Base-by-base conservation (phyloP, 73 alveolate genomes). In the Paramecium biaurelia region DNA sequence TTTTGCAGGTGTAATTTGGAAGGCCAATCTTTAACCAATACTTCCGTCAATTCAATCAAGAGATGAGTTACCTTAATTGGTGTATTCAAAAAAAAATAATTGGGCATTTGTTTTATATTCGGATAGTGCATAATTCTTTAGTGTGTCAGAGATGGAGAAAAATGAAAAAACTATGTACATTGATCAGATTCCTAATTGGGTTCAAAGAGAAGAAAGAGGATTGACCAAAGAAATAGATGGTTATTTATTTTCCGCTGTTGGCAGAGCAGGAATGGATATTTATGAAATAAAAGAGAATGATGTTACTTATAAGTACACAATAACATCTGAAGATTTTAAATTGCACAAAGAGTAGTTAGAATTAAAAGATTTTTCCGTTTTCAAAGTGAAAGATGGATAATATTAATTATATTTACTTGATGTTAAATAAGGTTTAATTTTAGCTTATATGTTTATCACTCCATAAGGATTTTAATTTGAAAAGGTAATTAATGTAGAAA, bases 1-100 rank as follows among this genome's bases (percentile, higher is more conserved):
- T 23, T 79, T 79, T 79, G 90, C 90, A 23, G 56, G 45, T 11
- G 74, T 79, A 42, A 63, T 24, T 12, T 79, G 90, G 90, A 79
- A 79, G 23, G 90, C 76, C 2, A 63, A 79, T 7, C 30, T 79
- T 20, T 20, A 79, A 47, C 28, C 32, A 42, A n/a, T 45, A 24
- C 12, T 34, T 7, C 43, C 45, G 7, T 43, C 76, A 4, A 26
- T 43, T 0, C 2, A 42, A 20, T 14, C 90, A 14, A 72, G 45
- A 72, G 38, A 32, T 32, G 86, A 72, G 23, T 24, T 79, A 42
- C 90, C 90, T 2, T 21, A 38, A 79, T 24, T 79, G 10, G 90
- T 79, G 2, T 79, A 24, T 79, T 38, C 72, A 1, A 42, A 79
- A 79, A 30, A 23, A 24, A 24, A 58, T 24, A 79, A 79, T 79